Conservation (phyloP, 2,329 filamentous ascomycete genomes). For the Aspergillus sp. region DNA sequence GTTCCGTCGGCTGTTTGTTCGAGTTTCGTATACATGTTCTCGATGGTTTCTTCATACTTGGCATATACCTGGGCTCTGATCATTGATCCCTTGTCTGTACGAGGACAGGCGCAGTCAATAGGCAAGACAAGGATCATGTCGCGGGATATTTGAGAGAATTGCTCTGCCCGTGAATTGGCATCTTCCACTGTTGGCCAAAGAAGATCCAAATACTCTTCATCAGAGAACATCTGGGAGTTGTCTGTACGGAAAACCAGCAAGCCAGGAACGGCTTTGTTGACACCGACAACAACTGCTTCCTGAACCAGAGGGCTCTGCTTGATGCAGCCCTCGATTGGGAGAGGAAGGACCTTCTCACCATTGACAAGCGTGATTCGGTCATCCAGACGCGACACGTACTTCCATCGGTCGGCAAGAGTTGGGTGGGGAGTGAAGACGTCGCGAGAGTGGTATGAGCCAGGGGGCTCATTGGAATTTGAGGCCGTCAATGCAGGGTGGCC, state of each 20-base stretch:
- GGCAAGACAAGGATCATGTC: conserved; percentile 44
- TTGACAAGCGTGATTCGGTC: conserved; percentile 37
- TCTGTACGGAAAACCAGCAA: conserved; percentile 31
- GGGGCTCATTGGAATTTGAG: conserved; percentile 35
- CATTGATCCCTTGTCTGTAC: conserved; percentile 57
- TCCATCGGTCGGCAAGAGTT: conserved; percentile 33
- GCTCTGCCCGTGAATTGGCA: conserved; percentile 45
- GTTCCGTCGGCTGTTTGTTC: conserved; percentile 24
- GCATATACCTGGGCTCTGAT: conserved; percentile 54
- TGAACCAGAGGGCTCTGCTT: conserved; percentile 34
- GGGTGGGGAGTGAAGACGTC: conserved; percentile 38
- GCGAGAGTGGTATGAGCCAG: conserved; percentile 36
- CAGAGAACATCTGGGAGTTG: conserved; percentile 25
- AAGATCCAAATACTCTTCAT: conserved; percentile 37
- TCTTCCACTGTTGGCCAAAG: conserved; percentile 43
- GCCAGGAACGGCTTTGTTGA: conserved; percentile 29
- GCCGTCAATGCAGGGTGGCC: conserved; percentile 35
- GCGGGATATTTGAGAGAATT: conserved; percentile 48
- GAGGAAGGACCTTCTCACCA: conserved; percentile 37
- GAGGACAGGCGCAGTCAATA: conserved; percentile 43
- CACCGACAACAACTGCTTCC: conserved; percentile 35
- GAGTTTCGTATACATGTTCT: conserved; percentile 25
- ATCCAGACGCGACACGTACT: conserved; percentile 35
- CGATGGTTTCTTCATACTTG: conserved; percentile 48
- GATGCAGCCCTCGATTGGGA: conserved; percentile 36